phyloP scores from a whole-genome alignment of 371 early-diverging fungal species.

The Nematocida minor region DNA sequence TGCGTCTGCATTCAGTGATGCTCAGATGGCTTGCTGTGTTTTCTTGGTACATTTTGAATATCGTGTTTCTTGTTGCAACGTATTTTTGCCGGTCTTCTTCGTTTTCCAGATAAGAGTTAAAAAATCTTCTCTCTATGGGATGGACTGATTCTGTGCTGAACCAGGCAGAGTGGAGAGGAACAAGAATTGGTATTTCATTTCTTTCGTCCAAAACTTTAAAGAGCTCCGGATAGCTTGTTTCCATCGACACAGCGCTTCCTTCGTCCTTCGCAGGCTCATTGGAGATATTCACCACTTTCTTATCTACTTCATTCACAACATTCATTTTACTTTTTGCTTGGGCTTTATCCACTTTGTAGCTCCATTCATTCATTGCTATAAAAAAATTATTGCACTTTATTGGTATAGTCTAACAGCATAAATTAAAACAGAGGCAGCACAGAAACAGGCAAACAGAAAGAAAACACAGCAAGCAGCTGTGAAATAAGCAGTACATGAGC shows the following conservation, averaged over 20 bases:
- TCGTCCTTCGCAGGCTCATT: background rate
- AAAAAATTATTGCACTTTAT: conserved; percentile 34
- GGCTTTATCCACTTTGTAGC: conserved; percentile 26
- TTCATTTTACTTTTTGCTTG: conserved; percentile 13
- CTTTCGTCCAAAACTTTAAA: conserved; percentile 19
- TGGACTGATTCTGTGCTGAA: conserved; percentile 75
- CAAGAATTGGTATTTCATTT: background rate
- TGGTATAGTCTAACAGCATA: too few relatives aligned
- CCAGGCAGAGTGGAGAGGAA: conserved; percentile 82
- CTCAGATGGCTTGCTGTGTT: conserved; percentile 19
- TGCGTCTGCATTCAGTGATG: conserved; percentile 67
- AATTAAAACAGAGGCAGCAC: too few relatives aligned
- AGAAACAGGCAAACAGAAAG: too few relatives aligned
- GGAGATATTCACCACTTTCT: conserved; percentile 35
- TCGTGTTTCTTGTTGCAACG: conserved; percentile 22
- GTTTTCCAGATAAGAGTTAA: conserved; percentile 56
- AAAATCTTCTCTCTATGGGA: conserved; percentile 76
- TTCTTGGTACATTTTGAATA: conserved; percentile 39
- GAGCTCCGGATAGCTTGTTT: conserved; percentile 31
- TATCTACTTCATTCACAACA: conserved; percentile 2
- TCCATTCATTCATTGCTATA: conserved; percentile 48
- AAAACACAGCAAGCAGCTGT: too few relatives aligned
- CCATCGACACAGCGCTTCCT: background rate
- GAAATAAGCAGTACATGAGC: too few relatives aligned
- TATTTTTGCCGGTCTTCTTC: conserved; percentile 24